Percentiles rank a stretch among this genome's conserved stretches.
phyloP scores from a whole-genome alignment of 345 rosid species.

The Boechera stricta region DNA sequence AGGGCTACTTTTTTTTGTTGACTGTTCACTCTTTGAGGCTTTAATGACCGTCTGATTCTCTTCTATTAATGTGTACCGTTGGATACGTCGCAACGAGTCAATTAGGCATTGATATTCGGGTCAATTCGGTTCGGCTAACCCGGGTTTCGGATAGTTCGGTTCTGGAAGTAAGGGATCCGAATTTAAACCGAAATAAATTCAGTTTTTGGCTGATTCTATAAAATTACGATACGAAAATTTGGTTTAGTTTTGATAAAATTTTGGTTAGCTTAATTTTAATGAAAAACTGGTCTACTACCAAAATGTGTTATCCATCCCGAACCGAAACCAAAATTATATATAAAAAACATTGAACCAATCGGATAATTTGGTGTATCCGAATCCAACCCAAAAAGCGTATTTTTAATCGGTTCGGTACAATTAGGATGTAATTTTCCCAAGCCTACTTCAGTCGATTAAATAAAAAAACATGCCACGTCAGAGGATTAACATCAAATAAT shows the following conservation, averaged over 20 bases:
- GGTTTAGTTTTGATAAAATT: neutral
- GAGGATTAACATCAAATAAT: neutral
- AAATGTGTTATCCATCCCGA: neutral
- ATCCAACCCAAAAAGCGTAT: neutral
- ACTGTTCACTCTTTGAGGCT: neutral
- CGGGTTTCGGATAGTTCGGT: neutral
- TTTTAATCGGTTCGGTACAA: too few relatives aligned
- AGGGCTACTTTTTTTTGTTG: conserved; percentile 10
- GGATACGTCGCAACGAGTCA: conserved; percentile 11
- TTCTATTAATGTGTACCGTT: conserved; percentile 27
- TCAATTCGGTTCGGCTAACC: neutral
- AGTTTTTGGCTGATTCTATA: too few relatives aligned
- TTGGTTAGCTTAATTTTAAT: neutral
- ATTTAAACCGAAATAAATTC: neutral
- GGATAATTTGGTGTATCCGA: neutral
- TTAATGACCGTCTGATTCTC: conserved; percentile 32
- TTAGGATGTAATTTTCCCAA: too few relatives aligned
- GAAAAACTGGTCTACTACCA: neutral
- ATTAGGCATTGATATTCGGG: neutral
- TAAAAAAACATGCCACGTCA: conserved; percentile 29
- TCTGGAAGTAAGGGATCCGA: neutral
- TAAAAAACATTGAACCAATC: neutral
- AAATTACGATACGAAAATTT: neutral
- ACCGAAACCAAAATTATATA: neutral
- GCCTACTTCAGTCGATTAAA: too few relatives aligned